These are phyloP conservation scores for Penicillium sp. DNA, from an alignment of 2,329 filamentous ascomycete genomes.

Conservation along the genomic window DNA sequence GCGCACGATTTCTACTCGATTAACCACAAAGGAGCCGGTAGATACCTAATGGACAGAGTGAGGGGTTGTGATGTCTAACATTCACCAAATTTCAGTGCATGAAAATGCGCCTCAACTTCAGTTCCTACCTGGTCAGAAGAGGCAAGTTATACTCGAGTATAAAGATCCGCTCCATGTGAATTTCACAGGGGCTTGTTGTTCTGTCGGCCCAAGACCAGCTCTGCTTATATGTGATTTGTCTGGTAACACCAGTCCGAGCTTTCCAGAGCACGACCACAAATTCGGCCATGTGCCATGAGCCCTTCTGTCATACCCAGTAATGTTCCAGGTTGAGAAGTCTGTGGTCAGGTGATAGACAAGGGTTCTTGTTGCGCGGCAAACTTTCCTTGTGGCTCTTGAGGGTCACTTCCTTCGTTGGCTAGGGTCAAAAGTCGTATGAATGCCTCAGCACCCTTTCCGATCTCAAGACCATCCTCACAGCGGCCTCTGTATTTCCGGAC, in stretches of 20 bases:
- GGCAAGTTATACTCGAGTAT: background rate
- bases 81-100: background rate
- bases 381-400: constrained; percentile 15
- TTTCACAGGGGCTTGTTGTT: background rate
- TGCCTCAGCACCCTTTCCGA: constrained; percentile 38
- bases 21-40: background rate
- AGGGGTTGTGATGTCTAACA: background rate
- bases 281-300: background rate
- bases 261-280: background rate
- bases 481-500: constrained; percentile 43
- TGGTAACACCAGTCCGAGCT: background rate
- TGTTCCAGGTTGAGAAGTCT: background rate
- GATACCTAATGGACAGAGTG: background rate
- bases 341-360: background rate
- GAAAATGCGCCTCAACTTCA: background rate
- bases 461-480: constrained; percentile 41
- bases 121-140: background rate
- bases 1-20: background rate
- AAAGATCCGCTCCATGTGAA: background rate
- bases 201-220: background rate
- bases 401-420: constrained; percentile 30
- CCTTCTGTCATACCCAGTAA: background rate
- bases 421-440: constrained; percentile 45
- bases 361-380: background rate
- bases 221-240: background rate